Evolutionary conservation across 2,329 filamentous ascomycete genomes (phyloP).

Genomic region (Claviceps fusiformis): DNA sequence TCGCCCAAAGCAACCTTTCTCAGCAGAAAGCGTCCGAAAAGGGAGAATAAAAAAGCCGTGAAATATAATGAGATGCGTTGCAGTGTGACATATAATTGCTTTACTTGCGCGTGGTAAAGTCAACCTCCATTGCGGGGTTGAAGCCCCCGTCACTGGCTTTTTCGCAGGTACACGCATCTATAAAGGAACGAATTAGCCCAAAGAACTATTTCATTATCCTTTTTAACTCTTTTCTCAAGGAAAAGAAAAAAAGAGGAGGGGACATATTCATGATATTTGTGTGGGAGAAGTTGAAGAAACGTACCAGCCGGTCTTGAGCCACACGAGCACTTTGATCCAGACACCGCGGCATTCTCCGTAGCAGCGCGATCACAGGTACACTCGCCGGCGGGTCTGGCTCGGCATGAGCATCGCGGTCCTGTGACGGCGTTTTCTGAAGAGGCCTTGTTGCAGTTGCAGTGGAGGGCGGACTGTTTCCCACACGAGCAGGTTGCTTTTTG

Average conservation of each 20-base stretch:
- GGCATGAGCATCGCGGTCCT: slow-evolving; percentile 71
- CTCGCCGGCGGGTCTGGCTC: slow-evolving; percentile 62
- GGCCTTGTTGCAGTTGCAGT: slow-evolving; percentile 76
- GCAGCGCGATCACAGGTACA: slow-evolving; percentile 68
- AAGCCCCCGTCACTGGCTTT: slow-evolving; percentile 50
- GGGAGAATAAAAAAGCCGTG: neutral
- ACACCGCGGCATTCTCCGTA: slow-evolving; percentile 51
- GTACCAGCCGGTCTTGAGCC: slow-evolving; percentile 59
- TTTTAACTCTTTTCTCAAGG: slow-evolving; percentile 6
- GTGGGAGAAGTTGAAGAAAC: slow-evolving; percentile 18
- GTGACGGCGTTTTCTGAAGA: slow-evolving; percentile 57
- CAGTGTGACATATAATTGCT: neutral
- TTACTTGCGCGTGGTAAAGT: slow-evolving; percentile 64
- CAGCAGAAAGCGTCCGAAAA: neutral
- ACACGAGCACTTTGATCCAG: slow-evolving; percentile 58
- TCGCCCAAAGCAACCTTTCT: too few species aligned
- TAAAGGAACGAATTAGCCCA: slow-evolving; percentile 8
- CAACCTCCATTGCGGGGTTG: slow-evolving; percentile 58
- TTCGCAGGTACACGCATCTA: slow-evolving; percentile 70
- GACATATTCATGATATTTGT: neutral
- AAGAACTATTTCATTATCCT: slow-evolving; percentile 6
- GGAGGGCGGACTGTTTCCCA: slow-evolving; percentile 72
- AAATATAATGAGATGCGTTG: neutral
- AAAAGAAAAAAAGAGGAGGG: slow-evolving; percentile 6
- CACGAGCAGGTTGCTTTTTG: slow-evolving; percentile 69